Evolutionary conservation across 192 early-diverging fungal genomes (phyloP), one percentile per base, ranked within the genome.

Genomic region (Podila epigama): DNA sequence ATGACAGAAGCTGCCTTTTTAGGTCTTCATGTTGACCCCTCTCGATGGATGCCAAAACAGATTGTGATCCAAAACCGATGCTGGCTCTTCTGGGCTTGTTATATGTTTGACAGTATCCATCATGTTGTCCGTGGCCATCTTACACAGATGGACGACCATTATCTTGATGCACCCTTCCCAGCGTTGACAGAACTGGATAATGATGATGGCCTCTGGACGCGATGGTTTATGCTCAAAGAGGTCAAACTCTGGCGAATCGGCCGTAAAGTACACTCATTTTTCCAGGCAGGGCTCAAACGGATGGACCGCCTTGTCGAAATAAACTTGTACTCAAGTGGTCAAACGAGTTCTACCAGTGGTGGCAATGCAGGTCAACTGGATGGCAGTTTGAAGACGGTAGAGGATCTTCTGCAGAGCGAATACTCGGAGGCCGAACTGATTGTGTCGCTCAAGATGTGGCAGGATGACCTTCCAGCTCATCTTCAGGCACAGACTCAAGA

Each of bases 211-310:
- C 51, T 77, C 22, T 77, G 73, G 73, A 77, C 73, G 22, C 32
- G 73, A 15, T 77, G 73, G 73, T 77, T 77, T 34, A 77, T 77
- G 73, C 40, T 77, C 15, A 68, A 77, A 29, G 73, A 77, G 34
- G 53, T 77, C 29, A 63, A 68, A 33, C 51, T 77, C 28, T 77
- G 73, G 73, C 39, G 60, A 22, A 64, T 77, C 22, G 73, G 73
- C 9, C 58, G 66, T 5, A 77, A 77, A 42, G 63, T 77, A 13
- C 61, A 77, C 32, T 58, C 73, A 16, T 77, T 68, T 54, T 77
- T 77, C 15, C 73, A 77, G 34, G 42, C 65, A 0, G 65, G 55
- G 6, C 61, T 77, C 6, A 68, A 77, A 35, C 20, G 42, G 7
- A 77, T 68, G 61, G 73, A 77, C 36, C 66, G 40, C 5, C 22